Evolutionary conservation across 257 asterid species (phyloP).

Genomic region (Fraxinus pennsylvanica): DNA sequence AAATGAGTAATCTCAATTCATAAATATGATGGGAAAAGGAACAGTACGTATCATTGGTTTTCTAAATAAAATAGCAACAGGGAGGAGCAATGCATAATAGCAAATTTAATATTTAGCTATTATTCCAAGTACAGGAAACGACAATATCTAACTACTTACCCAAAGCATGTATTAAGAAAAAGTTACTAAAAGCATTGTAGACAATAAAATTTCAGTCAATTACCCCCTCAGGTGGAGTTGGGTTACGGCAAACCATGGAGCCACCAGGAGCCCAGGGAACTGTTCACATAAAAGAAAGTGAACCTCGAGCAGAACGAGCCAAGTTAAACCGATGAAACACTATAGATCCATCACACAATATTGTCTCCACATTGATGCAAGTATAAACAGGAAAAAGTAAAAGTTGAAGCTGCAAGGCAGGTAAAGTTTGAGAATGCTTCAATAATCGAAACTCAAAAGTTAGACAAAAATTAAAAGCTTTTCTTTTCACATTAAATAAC

Average conservation of each 20-base stretch:
- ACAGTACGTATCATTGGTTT: neutral
- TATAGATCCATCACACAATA: neutral
- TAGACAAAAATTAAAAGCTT: neutral
- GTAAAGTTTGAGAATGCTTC: constrained; percentile 11
- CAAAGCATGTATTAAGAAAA: neutral
- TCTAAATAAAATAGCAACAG: neutral
- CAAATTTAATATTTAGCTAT: constrained; percentile 2
- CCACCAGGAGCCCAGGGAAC: constrained; percentile 99
- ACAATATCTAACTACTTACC: neutral
- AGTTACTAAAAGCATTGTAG: neutral
- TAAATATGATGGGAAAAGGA: neutral
- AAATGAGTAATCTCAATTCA: neutral
- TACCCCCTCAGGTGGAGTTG: constrained; percentile 92
- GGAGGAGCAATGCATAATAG: neutral
- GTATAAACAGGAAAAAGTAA: constrained; percentile 1
- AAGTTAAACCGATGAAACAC: neutral
- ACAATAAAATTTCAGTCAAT: constrained; percentile 24
- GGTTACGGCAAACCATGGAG: constrained; percentile 86
- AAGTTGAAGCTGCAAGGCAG: neutral
- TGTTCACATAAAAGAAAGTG: constrained; percentile 37
- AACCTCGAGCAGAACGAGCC: constrained; percentile 16
- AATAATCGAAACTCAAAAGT: constrained; percentile 10
- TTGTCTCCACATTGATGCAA: neutral
- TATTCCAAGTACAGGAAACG: neutral
- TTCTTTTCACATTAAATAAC: neutral